Evolutionary conservation across 2,329 filamentous ascomycete species (phyloP), one percentile per base, ranked within the genome.

Genomic region (Fusarium pseudonygamai): DNA sequence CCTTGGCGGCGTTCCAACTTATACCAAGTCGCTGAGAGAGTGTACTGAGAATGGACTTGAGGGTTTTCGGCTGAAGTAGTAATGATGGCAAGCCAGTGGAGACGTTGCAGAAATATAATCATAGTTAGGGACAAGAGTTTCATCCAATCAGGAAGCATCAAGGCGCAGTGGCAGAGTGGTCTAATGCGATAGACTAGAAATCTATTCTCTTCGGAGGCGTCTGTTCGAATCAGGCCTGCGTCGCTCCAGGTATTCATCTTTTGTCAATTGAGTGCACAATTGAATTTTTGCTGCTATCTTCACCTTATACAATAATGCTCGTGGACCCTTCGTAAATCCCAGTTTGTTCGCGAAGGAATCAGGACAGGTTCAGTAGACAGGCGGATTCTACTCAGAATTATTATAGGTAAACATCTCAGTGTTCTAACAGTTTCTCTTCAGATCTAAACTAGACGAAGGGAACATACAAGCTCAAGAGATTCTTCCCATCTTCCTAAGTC

Each of bases 71-170:
- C 20, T 59, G 18, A 37, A n/a, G 26, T 28, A 28, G 36, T 2
- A 13, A 28, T 6, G 0, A 3, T 7, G 9, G 1, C 3, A 14
- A 20, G 16, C 34, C 12, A 8, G 32, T 12, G 49, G 49, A 26
- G 6, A 6, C 0, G 4, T 2, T 11, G 1, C 1, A 50, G 12
- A 1, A 5, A 34, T 50, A 50, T 47, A 0, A 0, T 0, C 0
- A 8, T 1, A 15, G 3, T 0, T 15, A 4, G 2, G 3, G 20
- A 3, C 1, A 0, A 22, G 9, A 4, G 0, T 15, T 30, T 8
- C 3, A 47, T 47, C 55, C 55, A 47, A 58, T 47, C 30, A 47
- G 18, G 6, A 28, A 43, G 34, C 12, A 10, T 24, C 7, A 56
- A 55, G 62, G 61, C 61, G 58, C 60, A 60, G 57, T 60, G 57